phyloP scores from a whole-genome alignment of 805 yeast genomes.

The Wickerhamiella qilinensis region DNA sequence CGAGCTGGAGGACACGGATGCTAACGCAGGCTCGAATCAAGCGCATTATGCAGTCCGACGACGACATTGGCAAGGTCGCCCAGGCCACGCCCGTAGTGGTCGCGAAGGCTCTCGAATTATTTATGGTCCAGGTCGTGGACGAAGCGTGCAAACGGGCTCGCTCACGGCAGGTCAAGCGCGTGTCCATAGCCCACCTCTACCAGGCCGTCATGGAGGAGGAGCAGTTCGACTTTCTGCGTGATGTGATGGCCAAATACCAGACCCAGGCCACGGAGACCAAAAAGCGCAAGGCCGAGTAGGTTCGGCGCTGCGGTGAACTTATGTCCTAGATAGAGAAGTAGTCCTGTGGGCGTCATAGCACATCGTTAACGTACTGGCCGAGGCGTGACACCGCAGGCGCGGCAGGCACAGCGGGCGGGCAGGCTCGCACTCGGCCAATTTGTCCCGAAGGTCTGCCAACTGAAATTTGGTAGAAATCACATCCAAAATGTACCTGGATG shows the following conservation, averaged over 20 bases:
- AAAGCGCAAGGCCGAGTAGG: slow-evolving; percentile 5
- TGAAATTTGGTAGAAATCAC: too few species aligned
- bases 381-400: too few species aligned
- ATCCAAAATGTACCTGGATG: too few species aligned
- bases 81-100: slow-evolving; percentile 98
- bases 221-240: slow-evolving; percentile 84
- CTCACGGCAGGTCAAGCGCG: slow-evolving; percentile 57
- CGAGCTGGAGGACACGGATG: background rate
- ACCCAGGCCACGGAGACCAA: slow-evolving; percentile 18
- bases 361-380: too few species aligned
- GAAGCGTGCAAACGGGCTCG: slow-evolving; percentile 68
- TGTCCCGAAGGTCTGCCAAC: too few species aligned
- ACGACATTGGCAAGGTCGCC: slow-evolving; percentile 95
- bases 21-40: slow-evolving; percentile 65
- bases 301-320: too few species aligned
- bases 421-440: too few species aligned
- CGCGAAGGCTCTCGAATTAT: slow-evolving; percentile 85
- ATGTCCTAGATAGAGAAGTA: too few species aligned
- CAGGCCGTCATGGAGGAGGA: slow-evolving; percentile 74
- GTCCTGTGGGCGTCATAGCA: too few species aligned
- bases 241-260: slow-evolving; percentile 46
- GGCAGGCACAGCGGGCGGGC: too few species aligned
- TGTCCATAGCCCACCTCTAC: slow-evolving; percentile 67
- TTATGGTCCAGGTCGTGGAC: slow-evolving; percentile 77
- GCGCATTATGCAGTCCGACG: slow-evolving; percentile 94